Evolutionary conservation across 192 early-diverging fungal genomes (phyloP), one percentile per base, ranked within the genome.

Genomic region (Linnemannia zychae): DNA sequence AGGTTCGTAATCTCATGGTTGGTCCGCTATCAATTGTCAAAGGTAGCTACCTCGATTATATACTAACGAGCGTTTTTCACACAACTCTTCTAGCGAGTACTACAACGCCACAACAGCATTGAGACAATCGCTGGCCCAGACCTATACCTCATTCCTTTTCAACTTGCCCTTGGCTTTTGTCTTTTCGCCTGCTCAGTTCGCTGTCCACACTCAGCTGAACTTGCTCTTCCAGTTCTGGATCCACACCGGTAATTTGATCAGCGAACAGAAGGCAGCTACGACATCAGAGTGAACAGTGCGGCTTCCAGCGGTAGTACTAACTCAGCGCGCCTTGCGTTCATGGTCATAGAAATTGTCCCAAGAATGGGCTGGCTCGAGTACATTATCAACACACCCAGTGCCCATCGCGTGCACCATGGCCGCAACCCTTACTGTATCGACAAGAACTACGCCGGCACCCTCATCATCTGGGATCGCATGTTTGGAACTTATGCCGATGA

Each of bases 341-440:
- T 89, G 71, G 83, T 89, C 31, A 88, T 82, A 68, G 92, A 93
- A 75, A 80, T 89, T 44, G 77, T 93, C 11, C 87, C 88, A 40
- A 77, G 87, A 17, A 76, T 93, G 22, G 92, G 92, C 71, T 88
- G 79, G 74, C 78, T 93, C 57, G 92, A 93, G 60, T 92, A 92
- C 50, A 86, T 93, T 37, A 90, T 93, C 72, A 93, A 93, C 60
- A 92, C 92, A n/a, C 92, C 92, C 6, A 89, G 88, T 66, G 85
- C 88, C 34, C 92, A 93, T 87, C 88, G 92, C 28, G 90, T 93
- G 17, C 92, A 93, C 71, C 92, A 93, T 65, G 92, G 92, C 57
- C 80, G 92, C 9, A 93, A 93, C 83, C 91, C 88, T 37, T 93
- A 92, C 74, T 93, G 91, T 75, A 93, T 93, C 67, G 92, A 93